Conservation (phyloP, 2,329 filamentous ascomycete species). For the Paracamarosporium sp. region DNA sequence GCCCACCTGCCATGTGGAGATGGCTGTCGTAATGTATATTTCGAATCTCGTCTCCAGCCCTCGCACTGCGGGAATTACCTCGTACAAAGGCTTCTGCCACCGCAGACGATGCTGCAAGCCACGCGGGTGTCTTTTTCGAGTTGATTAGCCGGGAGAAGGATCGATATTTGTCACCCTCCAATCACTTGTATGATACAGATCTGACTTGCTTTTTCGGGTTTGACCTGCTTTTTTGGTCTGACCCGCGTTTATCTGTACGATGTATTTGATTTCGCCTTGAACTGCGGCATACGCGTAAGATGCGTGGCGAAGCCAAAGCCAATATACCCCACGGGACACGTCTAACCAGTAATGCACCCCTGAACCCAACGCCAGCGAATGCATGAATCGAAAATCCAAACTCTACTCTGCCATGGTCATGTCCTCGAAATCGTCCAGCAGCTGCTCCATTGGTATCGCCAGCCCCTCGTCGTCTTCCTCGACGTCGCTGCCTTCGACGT, state of each 20-base stretch:
- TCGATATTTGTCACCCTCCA: no score
- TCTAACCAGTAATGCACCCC: no score
- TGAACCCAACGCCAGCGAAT: slow-evolving; percentile 5
- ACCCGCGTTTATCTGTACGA: no score
- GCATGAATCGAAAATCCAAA: not conserved
- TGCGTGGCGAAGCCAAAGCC: not conserved
- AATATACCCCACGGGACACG: no score
- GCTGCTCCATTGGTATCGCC: slow-evolving; percentile 59
- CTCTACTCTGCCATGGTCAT: slow-evolving; percentile 70
- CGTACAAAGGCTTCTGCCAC: no score
- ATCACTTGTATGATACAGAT: no score
- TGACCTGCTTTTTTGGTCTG: no score
- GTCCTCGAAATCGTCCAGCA: slow-evolving; percentile 93
- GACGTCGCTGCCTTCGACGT: slow-evolving; percentile 65
- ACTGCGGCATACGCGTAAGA: not conserved
- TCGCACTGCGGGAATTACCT: no score
- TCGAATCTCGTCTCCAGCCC: not conserved
- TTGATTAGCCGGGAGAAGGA: no score
- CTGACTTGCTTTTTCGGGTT: no score
- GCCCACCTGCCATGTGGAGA: not conserved
- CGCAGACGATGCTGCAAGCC: no score
- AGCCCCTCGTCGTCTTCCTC: slow-evolving; percentile 60
- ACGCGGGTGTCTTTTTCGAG: no score
- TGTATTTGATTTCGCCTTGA: not conserved
- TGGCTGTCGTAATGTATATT: not conserved